phyloP scores from a whole-genome alignment of 106 monocot genomes.

The Iris macrosiphon region DNA sequence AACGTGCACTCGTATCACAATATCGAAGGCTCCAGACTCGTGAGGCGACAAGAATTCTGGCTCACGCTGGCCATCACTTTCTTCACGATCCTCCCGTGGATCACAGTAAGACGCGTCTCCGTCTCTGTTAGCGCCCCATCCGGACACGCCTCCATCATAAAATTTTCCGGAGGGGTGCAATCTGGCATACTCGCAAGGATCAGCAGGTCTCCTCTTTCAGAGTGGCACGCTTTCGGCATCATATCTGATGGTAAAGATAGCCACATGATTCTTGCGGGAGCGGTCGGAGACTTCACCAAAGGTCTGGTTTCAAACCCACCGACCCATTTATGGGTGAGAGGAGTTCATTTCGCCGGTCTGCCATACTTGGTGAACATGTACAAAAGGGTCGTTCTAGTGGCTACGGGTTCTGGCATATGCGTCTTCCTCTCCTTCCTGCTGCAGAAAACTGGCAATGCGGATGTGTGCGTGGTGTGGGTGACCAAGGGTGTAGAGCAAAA shows the following conservation, averaged over 20 bases:
- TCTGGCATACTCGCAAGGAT: conserved; percentile 48
- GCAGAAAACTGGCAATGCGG: conserved; percentile 32
- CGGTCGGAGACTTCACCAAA: conserved; percentile 57
- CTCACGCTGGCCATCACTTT: conserved; percentile 35
- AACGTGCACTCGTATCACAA: conserved; percentile 27
- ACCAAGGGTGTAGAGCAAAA: conserved; percentile 49
- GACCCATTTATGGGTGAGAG: conserved; percentile 34
- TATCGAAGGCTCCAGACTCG: conserved; percentile 10
- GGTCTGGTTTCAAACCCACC: conserved; percentile 33
- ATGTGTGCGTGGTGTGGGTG: conserved; percentile 54
- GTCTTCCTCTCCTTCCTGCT: conserved; percentile 55
- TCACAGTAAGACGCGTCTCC: conserved; percentile 31
- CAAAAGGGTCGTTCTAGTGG: conserved; percentile 29
- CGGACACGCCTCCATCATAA: conserved; percentile 47
- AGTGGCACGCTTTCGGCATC: conserved; percentile 66
- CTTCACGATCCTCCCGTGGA: conserved; percentile 53
- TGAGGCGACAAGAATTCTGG: conserved; percentile 34
- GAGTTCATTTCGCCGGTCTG: conserved; percentile 42
- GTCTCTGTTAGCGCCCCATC: conserved; percentile 33
- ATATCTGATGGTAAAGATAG: conserved; percentile 33
- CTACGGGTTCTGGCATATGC: conserved; percentile 57
- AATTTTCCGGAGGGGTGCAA: conserved; percentile 32
- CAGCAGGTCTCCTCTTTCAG: conserved; percentile 47
- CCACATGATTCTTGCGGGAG: conserved; percentile 68
- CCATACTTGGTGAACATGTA: conserved; percentile 63